These are phyloP conservation scores for Pichia sp. DNA, from an alignment of 1,139 yeast genomes.

Conservation along the genomic window DNA sequence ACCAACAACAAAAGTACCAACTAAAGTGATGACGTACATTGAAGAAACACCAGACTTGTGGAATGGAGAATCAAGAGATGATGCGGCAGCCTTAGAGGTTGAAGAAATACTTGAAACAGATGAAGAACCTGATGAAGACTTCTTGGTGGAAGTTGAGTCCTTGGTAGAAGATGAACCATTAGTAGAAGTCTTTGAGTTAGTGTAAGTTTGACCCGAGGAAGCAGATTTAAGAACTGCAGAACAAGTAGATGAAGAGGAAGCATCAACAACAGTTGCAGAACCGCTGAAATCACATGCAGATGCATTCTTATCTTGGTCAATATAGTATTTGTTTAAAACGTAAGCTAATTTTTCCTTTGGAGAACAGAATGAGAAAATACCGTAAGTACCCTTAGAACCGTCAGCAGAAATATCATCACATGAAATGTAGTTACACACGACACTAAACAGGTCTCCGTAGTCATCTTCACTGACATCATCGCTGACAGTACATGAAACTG, in stretches of 20 bases:
- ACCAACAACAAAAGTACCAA: slow-evolving; percentile 10
- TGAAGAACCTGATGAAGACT: slow-evolving; percentile 26
- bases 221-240: slow-evolving; percentile 36
- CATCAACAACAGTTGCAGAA: slow-evolving; percentile 40
- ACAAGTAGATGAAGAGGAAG: slow-evolving; percentile 32
- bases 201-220: slow-evolving; percentile 35
- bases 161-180: neutral
- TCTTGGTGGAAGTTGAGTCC: neutral
- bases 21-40: slow-evolving; percentile 8
- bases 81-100: slow-evolving; percentile 15
- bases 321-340: slow-evolving; percentile 60
- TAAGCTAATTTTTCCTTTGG: slow-evolving; percentile 57
- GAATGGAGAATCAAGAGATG: slow-evolving; percentile 17
- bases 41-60: slow-evolving; percentile 8
- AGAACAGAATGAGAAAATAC: slow-evolving; percentile 60
- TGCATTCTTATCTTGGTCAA: slow-evolving; percentile 36
- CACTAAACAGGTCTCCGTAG: slow-evolving; percentile 50
- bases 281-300: slow-evolving; percentile 67
- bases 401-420: slow-evolving; percentile 53
- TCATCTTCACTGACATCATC: slow-evolving; percentile 43
- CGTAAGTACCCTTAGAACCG: slow-evolving; percentile 57
- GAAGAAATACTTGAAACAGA: slow-evolving; percentile 18
- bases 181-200: slow-evolving; percentile 27
- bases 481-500: slow-evolving; percentile 50
- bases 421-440: slow-evolving; percentile 46